Evolutionary conservation across 306 rosid genomes (phyloP).

Genomic region (Begonia fuchsioides): DNA sequence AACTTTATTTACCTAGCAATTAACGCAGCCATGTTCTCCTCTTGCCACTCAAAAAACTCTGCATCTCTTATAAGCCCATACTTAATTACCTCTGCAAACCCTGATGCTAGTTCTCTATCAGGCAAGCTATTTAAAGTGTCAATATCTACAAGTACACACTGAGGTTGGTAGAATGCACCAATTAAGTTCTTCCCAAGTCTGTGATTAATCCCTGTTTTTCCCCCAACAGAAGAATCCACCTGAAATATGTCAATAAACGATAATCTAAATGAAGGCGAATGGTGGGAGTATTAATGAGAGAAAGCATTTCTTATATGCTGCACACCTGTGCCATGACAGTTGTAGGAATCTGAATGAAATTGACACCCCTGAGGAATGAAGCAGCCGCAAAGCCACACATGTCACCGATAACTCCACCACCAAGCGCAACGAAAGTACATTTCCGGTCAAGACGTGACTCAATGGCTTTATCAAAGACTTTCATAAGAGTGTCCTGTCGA

Average conservation of each 20-base stretch:
- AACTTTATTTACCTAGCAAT: constrained; percentile 45
- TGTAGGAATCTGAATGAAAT: constrained; percentile 92
- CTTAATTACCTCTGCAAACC: constrained; percentile 86
- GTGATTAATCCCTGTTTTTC: constrained; percentile 93
- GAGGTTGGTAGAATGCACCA: constrained; percentile 94
- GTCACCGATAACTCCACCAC: constrained; percentile 95
- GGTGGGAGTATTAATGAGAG: not conserved
- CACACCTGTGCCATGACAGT: constrained; percentile 93
- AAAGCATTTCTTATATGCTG: constrained; percentile 5
- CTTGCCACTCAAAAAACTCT: constrained; percentile 89
- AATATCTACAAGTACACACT: constrained; percentile 82
- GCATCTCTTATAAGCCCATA: constrained; percentile 90
- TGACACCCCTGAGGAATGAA: constrained; percentile 75
- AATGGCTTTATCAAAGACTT: constrained; percentile 92
- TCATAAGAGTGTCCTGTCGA: constrained; percentile 69
- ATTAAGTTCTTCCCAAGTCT: constrained; percentile 86
- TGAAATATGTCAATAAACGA: constrained; percentile 13
- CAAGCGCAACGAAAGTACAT: constrained; percentile 87
- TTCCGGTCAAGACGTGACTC: constrained; percentile 65
- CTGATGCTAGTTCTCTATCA: constrained; percentile 81
- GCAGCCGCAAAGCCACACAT: constrained; percentile 96
- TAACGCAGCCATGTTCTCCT: constrained; percentile 63
- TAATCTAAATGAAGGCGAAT: constrained; percentile 6
- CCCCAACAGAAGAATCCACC: constrained; percentile 99
- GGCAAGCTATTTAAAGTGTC: constrained; percentile 70